Evolutionary conservation across 139 green algal genomes (phyloP), one percentile per base, ranked within the genome.

Genomic region (Chloropicon primus): DNA sequence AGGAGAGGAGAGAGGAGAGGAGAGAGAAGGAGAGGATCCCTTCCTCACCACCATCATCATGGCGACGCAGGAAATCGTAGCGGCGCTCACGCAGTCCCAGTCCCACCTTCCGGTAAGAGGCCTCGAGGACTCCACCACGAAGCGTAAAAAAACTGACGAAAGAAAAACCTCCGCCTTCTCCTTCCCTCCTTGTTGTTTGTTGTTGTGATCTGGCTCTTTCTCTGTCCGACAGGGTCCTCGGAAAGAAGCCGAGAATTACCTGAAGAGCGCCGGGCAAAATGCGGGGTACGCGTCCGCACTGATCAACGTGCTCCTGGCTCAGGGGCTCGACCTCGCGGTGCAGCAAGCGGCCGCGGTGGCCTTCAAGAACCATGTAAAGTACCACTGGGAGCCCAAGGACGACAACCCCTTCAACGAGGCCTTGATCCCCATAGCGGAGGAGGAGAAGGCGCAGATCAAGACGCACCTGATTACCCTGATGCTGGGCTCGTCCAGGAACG

Each of bases 351-450:
- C 94, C 0, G 90, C 95, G 10, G 92, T 99, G 23, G 92, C 91
- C 81, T 98, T 99, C 83, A 99, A 99, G 74, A 99, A 99, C 83
- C 79, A 86, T 25, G 85, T 98, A 53, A 97, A 97, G 82, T 91
- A 88, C 28, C 81, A 89, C 71, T 99, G 95, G 95, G 41, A 62
- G 10, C 41, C 41, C 41, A 62, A 62, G 17, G 41, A 62, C 41
- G 41, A 62, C 41, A 62, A 62, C 41, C 41, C 41, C 41, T 62
- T 62, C 25, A 28, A 28, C 24, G 73, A 27, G 73, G 73, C 27
- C 25, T 21, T 76, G 2, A 21, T 28, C 2, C 73, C 73, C 25
- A 76, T 76, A 24, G 73, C 73, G 25, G 73, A 76, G 17, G 73
- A 76, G 0, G 85, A 89, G 82, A 89, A 97, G 90, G 92, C 86